Base-by-base conservation (phyloP, 2,329 filamentous ascomycete species). In the Xylariaceae sp. region DNA sequence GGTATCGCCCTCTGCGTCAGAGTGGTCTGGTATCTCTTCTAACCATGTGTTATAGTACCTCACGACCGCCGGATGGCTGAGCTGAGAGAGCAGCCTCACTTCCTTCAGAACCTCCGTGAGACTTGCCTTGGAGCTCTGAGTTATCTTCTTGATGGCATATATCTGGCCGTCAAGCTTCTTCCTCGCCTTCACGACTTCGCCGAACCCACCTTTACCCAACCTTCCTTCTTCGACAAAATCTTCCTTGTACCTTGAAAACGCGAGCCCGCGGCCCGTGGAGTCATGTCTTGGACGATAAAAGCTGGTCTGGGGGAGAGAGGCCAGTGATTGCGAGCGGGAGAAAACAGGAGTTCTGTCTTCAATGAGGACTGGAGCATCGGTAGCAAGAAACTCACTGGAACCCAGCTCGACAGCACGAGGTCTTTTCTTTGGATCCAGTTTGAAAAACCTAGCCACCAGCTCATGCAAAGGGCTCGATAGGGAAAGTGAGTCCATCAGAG, bases 111-210 rank as follows among this genome's bases (percentile, higher is more conserved):
- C 80, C 53, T 94, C 84, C 1, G 83, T 89, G 24, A 96, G 67
- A 37, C 83, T 85, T 38, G 80, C 72, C 17, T 83, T 75, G 1
- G 86, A 86, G 32, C 81, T 80, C 46, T 92, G 85, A 1, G 80
- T 86, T 41, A 98, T 92, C 56, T 96, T 95, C 58, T 98, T 98
- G 55, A 98, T 85, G 13, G 92, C 92, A 59, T 96, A 98, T 27
- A 93, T 81, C 37, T 89, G 84, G 1, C 86, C 86, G 55, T 96
- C 92, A 4, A 95, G 75, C 61, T 92, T 94, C 58, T 94, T 94
- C 19, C 90, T 77, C 3, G 90, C 90, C 57, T 94, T 93, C 35
- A 96, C 87, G 15, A 98, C 92, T 60, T 95, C 87, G 5, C 92
- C 92, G 60, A 94, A 98, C 0, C 90, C 92, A 27, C 92, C 92